A percentile compares a stretch with the other conserved stretches of the same genome.
Conservation (phyloP, 2,329 filamentous ascomycete species). For the Aspergillus carbonarius region DNA sequence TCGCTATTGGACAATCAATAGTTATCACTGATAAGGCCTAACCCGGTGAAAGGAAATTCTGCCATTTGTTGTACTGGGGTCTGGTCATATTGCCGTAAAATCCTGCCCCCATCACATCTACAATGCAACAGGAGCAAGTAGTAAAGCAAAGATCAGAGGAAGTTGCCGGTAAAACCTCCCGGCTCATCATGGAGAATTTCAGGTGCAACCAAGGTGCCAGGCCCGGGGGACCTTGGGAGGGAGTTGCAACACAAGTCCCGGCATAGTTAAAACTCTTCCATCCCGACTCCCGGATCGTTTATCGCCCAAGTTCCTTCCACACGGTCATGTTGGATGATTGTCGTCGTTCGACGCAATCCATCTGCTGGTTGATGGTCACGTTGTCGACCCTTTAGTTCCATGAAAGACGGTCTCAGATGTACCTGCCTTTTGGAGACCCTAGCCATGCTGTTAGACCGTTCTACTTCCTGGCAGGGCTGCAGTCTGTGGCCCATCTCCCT, state of each 20-base stretch:
- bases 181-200: neutral
- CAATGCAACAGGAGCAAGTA: neutral
- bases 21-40: neutral
- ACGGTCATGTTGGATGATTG: neutral
- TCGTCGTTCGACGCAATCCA: neutral
- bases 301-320: neutral
- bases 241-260: neutral
- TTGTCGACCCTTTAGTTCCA: neutral
- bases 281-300: neutral
- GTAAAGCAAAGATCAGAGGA: neutral
- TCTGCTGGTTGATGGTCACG: neutral
- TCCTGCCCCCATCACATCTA: neutral
- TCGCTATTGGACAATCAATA: neutral
- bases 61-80: neutral
- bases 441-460: no score
- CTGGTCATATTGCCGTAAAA: neutral
- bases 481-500: neutral
- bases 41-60: neutral
- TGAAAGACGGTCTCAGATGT: neutral
- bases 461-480: no score
- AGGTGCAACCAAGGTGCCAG: neutral
- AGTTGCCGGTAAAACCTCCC: neutral
- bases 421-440: no score
- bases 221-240: constrained; percentile 2
- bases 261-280: neutral